Evolutionary conservation across 805 yeast genomes (phyloP), one percentile per base, ranked within the genome.

Genomic region (Ogataea polymorpha): DNA sequence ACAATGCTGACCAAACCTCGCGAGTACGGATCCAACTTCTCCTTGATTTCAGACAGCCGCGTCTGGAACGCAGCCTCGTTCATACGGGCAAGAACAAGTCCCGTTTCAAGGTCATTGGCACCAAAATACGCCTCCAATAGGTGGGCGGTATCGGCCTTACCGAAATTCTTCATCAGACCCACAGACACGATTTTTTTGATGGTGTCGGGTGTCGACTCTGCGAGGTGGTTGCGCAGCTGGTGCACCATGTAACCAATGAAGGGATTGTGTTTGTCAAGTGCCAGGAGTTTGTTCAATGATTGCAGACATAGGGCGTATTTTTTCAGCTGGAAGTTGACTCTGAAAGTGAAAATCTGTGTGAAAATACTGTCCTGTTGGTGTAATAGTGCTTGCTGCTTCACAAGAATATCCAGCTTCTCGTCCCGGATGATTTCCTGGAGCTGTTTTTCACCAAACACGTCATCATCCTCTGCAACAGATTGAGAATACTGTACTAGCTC

Each of bases 401-500:
- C 56, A 30, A 82, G 69, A 11, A 63, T 62, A 6, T 67, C 71
- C 35, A 80, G 51, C 36, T 80, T 69, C 13, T 67, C 54, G n/a
- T 46, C 50, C 10, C 44, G 44, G 20, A 57, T 25, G 32, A 47
- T 61, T 49, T 27, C 71, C 4, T 53, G 46, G 18, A 62, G 42
- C 10, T 35, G 56, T 27, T 66, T 62, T 20, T 70, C 70, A 24
- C 88, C 91, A 47, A 80, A 71, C 2, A 79, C 72, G 65, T 84
- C 90, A 5, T 64, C 61, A 44, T 80, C 86, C 13, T 43, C 40
- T 2, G 48, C 31, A 28, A 63, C 66, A 1, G 74, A 71, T 18
- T 59, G 48, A 12, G 68, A 55, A 39, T 65, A 63, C 3, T 69
- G 63, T 34, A 74, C 69, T 44, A 82, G 74, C 23, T 73, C 74